Evolutionary conservation across 2,329 filamentous ascomycete species (phyloP), one percentile per base, ranked within the genome.

Genomic region (Paramyrothecium roridum): DNA sequence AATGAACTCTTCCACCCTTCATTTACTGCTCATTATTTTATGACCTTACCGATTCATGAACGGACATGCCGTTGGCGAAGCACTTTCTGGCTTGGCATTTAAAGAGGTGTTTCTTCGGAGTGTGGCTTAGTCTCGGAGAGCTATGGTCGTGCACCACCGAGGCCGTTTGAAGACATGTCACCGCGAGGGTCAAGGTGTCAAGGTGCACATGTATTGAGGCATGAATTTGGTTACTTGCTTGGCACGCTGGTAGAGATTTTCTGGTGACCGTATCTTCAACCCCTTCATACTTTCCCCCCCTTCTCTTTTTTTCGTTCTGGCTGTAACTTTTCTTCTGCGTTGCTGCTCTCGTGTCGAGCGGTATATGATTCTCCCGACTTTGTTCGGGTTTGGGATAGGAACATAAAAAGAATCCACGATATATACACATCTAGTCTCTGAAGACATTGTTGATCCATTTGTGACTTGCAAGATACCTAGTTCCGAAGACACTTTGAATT

Each of bases 1-100:
- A 66, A 74, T 67, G 71, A 74, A 67, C 61, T 57, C 63, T 67
- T 63, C 58, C 58, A 63, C 63, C 63, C 60, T 57, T 65, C 64
- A 67, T 63, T 59, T 62, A 63, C 52, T 59, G 56, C 57, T 64
- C 59, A 30, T 62, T 52, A 60, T 62, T 55, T 55, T 59, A 61
- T 55, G 57, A 53, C 57, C 57, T 43, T 43, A 43, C n/a, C 37
- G 37, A 43, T 43, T 43, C 6, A 43, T 43, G 37, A 43, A 43
- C 37, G n/a, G 37, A 43, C 13, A 43, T 43, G 13, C 37, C 3
- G n/a, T 16, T 17, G 37, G 37, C 57, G 59, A 64, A 59, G 56
- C 48, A 56, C 49, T 51, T 53, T 52, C 47, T 52, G 50, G 50
- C 46, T 50, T 53, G 56, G 48, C 50, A 50, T 22, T 17, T 13